Conservation (phyloP, 331 rosid species). For the Ulmus americana region DNA sequence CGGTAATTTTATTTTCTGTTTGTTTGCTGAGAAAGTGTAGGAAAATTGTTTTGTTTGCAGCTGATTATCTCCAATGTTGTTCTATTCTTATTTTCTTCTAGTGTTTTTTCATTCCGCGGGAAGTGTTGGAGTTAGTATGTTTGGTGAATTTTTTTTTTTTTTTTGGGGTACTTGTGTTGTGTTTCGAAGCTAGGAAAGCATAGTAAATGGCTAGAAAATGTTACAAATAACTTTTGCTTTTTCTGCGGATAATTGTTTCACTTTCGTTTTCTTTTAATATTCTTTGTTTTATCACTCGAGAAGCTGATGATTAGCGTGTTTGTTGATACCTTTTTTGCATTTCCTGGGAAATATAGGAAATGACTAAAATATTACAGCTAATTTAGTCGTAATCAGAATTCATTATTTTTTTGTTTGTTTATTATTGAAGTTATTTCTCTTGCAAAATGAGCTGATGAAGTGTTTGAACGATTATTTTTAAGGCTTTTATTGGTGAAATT, state of each 20-base stretch:
- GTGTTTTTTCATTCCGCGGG: not conserved
- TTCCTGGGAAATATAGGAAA: not conserved
- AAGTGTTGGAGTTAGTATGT: not conserved
- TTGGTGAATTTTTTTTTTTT: not conserved
- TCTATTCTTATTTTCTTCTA: not conserved
- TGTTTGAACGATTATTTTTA: not conserved
- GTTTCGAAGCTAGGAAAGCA: slow-evolving; percentile 4
- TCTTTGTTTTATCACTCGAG: not conserved
- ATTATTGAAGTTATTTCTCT: not conserved
- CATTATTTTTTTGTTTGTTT: not conserved
- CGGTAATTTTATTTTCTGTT: slow-evolving; percentile 35
- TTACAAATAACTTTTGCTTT: not conserved
- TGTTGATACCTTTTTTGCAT: not conserved
- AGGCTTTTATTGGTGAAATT: not conserved
- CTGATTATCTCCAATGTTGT: not conserved
- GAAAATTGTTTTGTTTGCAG: not conserved
- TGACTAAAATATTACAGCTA: not conserved
- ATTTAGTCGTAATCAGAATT: not conserved
- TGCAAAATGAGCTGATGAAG: not conserved
- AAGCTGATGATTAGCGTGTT: not conserved
- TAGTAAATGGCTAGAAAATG: not conserved
- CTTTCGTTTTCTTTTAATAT: not conserved
- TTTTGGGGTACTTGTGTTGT: not conserved
- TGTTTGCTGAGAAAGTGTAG: slow-evolving; percentile 7
- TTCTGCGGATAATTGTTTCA: not conserved